These are phyloP conservation scores for Chaetoscypha palmicola DNA, from an alignment of 2,329 filamentous ascomycete species.

Conservation along the genomic window DNA sequence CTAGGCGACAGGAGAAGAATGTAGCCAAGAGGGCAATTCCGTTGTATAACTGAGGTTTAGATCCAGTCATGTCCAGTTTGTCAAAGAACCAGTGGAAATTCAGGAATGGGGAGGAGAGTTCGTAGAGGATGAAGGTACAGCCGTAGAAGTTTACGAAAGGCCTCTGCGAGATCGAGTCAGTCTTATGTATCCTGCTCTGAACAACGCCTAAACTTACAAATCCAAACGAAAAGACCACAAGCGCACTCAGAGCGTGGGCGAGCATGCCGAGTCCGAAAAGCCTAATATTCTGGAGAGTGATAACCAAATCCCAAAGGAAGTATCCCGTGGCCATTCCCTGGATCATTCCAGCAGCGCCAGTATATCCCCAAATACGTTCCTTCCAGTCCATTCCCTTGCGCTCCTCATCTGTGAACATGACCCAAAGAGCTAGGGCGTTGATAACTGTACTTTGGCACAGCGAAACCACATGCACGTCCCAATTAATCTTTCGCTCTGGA, in stretches of 20 bases:
- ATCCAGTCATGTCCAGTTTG: conserved; percentile 75
- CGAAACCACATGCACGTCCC: conserved; percentile 83
- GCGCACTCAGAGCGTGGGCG: conserved; percentile 67
- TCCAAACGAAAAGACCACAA: conserved; percentile 68
- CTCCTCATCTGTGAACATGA: conserved; percentile 63
- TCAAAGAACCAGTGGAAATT: conserved; percentile 93
- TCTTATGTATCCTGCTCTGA: conserved; percentile 5
- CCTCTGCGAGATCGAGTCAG: conserved; percentile 46
- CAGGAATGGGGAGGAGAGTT: conserved; percentile 76
- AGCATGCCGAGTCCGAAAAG: conserved; percentile 56
- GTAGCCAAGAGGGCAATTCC: conserved; percentile 63
- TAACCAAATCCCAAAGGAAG: conserved; percentile 74
- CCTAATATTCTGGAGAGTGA: conserved; percentile 60
- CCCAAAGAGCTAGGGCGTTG: conserved; percentile 65
- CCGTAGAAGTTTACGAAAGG: conserved; percentile 83
- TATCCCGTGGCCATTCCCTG: conserved; percentile 74
- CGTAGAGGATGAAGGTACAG: conserved; percentile 76
- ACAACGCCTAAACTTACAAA: conserved; percentile 53
- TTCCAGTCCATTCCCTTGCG: conserved; percentile 58
- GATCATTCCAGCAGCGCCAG: conserved; percentile 62
- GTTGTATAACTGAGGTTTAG: conserved; percentile 67
- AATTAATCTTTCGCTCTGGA: conserved; percentile 61
- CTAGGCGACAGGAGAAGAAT: conserved; percentile 70
- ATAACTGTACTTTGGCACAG: conserved; percentile 70
- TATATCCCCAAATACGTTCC: conserved; percentile 72